Evolutionary conservation across 495 filamentous ascomycete species (phyloP), one percentile per base, ranked within the genome.

Genomic region (Pyrenula massariospora): DNA sequence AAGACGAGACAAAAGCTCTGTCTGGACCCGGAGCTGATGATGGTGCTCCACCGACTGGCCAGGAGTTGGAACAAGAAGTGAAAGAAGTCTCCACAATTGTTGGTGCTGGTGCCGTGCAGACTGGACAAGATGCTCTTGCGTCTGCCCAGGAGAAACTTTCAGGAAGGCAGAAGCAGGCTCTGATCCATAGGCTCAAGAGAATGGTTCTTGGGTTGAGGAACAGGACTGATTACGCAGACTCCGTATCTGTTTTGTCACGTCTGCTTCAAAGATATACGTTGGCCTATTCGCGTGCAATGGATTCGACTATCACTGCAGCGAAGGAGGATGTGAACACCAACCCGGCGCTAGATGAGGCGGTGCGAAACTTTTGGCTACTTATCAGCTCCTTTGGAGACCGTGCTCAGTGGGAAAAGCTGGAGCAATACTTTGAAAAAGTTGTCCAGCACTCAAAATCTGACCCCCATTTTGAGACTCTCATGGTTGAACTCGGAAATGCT

Each of bases 181-280:
- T 97, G 60, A 56, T 92, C 0, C 74, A 84, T 56, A 81, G 90
- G 2, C 71, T 96, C 58, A 91, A 91, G 68, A 74, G 84, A 59
- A 80, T 84, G 0, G 84, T 97, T n/a, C 25, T 80, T 22, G 88
- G 84, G 53, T 77, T 97, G 19, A 75, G 89, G 23, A 75, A 87
- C 61, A 81, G 87, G 15, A 78, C 77, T 22, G 88, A 95, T 62
- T 96, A 96, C 65, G 82, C 83, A 0, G 84, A 95, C 55, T 94
- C 89, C 0, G 88, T 95, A 2, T 85, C 86, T 1, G 91, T 86
- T 0, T 63, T 97, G 48, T 78, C 82, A 2, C 70, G 86, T 2
- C 74, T 97, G 50, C 75, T 96, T 50, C 82, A 89, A 62, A 81
- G 84, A 31, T 96, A 95, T 63, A 86, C 84, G 24, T 75, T 82